These are phyloP conservation scores for Globisporangium carolinianum DNA, from an alignment of 352 stramenopile genomes.

Conservation along the genomic window DNA sequence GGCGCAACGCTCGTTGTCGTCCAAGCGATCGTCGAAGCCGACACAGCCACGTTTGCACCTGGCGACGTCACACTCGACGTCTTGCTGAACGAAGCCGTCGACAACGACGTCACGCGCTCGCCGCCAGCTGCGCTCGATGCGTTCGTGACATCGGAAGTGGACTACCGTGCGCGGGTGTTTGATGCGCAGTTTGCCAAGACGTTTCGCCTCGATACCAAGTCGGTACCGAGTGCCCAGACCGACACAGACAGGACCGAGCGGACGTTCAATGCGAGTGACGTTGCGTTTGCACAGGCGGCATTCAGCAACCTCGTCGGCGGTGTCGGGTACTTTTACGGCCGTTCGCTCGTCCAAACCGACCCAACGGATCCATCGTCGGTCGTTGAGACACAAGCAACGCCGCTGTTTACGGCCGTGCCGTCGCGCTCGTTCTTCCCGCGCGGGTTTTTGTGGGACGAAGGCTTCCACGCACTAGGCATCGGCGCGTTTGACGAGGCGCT, in stretches of 20 bases:
- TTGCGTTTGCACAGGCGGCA: slow-evolving; percentile 72
- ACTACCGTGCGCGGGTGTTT: slow-evolving; percentile 23
- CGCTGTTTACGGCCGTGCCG: slow-evolving; percentile 87
- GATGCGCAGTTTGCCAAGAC: slow-evolving; percentile 44
- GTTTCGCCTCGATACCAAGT: slow-evolving; percentile 42
- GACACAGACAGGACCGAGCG: background rate
- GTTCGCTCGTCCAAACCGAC: slow-evolving; percentile 62
- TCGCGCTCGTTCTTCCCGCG: slow-evolving; percentile 92
- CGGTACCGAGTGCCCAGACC: too few relatives aligned
- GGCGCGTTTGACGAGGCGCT: slow-evolving; percentile 65
- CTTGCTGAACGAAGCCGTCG: slow-evolving; percentile 41
- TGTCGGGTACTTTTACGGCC: slow-evolving; percentile 88
- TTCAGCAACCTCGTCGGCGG: slow-evolving; percentile 89
- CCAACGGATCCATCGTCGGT: slow-evolving; percentile 21
- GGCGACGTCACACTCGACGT: slow-evolving; percentile 60
- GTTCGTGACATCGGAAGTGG: slow-evolving; percentile 11
- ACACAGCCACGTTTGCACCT: slow-evolving; percentile 23
- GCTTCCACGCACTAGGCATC: slow-evolving; percentile 90
- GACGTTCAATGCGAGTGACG: slow-evolving; percentile 43
- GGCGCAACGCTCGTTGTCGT: slow-evolving; percentile 62
- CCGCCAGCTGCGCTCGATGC: background rate
- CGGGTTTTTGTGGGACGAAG: slow-evolving; percentile 94
- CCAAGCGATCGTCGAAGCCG: slow-evolving; percentile 50
- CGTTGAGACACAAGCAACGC: slow-evolving; percentile 29
- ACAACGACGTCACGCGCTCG: too few relatives aligned